Base-by-base conservation (phyloP, 768 basidiomycete genomes). In the Serendipita sp. region DNA sequence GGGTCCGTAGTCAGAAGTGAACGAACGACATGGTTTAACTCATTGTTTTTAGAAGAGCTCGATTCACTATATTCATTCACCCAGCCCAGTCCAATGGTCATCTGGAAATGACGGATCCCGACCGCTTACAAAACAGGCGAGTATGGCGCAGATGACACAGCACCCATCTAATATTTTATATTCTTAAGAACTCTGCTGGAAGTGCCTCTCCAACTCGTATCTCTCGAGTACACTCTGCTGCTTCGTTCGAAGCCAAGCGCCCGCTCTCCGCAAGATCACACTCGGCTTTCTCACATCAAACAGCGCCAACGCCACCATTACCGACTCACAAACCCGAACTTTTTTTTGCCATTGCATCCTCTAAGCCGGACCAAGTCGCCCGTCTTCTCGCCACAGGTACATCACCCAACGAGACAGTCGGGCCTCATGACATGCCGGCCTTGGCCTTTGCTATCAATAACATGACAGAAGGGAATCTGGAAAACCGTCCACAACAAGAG, bases 11-110 rank as follows among this genome's bases (percentile, higher is more conserved):
- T 20, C 26, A 9, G n/a, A 5, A n/a, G 5, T 28, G n/a, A 48
- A 5, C n/a, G n/a, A 9, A 5, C 7, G 45, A 48, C n/a, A 5
- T 7, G 5, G 5, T 48, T n/a, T 48, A n/a, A 48, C n/a, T 5
- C 38, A 38, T n/a, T 28, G 7, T 5, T 48, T 30, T 4, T 31
- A 58, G 53, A 58, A 34, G 33, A 31, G 53, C 17, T 58, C 53
- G 9, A n/a, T 58, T 11, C 53, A 58, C 31, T 58, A 58, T n/a
- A 58, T 58, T 9, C 53, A 58, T 33, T 58, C 53, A 34, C 53
- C 53, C 24, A 58, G 53, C 17, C 53, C 53, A 24, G n/a, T n/a
- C 9, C 22, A n/a, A n/a, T 58, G 53, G 53, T n/a, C 45, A 48
- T n/a, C 45, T 5, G 26, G 7, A 38, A 14, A 38, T 14, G 7